These are phyloP conservation scores for Boletus insuetus DNA, from an alignment of 768 basidiomycete species.

Conservation along the genomic window DNA sequence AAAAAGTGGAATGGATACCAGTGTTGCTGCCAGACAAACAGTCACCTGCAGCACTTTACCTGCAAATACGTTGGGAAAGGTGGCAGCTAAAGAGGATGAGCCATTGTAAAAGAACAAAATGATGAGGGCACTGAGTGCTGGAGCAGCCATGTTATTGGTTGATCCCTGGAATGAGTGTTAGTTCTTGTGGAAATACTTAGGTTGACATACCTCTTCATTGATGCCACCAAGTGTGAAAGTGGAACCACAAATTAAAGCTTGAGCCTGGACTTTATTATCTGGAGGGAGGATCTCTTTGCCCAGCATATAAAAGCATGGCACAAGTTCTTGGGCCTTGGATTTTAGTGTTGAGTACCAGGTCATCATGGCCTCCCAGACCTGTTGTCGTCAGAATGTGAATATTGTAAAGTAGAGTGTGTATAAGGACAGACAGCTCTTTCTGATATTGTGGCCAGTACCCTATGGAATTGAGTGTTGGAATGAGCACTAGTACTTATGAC, in stretches of 20 bases:
- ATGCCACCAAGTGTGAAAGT: background rate
- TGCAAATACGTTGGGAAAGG: background rate
- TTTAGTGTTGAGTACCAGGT: background rate
- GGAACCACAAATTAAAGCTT: background rate
- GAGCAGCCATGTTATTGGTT: background rate
- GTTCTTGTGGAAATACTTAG: background rate
- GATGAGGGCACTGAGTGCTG: background rate
- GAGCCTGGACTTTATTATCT: background rate
- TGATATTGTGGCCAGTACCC: background rate
- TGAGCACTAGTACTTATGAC: background rate
- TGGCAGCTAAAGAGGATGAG: background rate
- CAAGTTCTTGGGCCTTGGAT: background rate
- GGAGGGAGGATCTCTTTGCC: background rate
- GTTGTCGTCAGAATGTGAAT: background rate
- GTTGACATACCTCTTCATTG: background rate
- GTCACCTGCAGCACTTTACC: background rate
- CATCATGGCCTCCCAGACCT: background rate
- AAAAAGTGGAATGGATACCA: background rate
- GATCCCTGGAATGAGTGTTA: background rate
- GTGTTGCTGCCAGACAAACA: background rate
- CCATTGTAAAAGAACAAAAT: background rate
- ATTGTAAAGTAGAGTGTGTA: background rate
- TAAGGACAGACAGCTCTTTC: background rate
- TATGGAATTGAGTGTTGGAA: background rate
- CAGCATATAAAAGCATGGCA: background rate